Percentiles rank a stretch among this genome's conserved stretches.
Evolutionary conservation across 2,329 filamentous ascomycete species (phyloP).

Genomic region (Fusarium marasasianum): DNA sequence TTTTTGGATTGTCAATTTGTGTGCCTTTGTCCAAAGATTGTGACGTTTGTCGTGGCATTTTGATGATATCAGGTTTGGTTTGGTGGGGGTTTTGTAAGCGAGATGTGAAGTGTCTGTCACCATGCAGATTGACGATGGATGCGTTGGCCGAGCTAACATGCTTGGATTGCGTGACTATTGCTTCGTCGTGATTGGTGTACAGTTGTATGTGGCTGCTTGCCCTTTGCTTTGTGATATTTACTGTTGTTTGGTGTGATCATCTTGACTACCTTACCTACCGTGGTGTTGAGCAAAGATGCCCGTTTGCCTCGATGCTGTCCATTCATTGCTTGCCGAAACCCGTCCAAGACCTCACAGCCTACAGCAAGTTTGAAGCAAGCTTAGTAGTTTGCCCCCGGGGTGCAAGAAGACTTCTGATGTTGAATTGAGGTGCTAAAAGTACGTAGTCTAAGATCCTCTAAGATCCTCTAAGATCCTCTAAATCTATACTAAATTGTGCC

Average conservation of each 20-base stretch:
- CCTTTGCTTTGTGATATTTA: neutral
- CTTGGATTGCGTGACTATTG: neutral
- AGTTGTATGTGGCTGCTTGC: neutral
- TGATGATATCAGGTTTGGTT: neutral
- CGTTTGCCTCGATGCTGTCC: neutral
- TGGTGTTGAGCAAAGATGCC: neutral
- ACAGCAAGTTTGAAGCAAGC: neutral
- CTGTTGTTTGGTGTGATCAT: neutral
- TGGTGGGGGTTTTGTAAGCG: neutral
- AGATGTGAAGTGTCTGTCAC: neutral
- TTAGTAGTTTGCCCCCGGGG: too few species aligned
- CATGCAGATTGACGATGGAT: neutral
- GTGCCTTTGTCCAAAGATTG: neutral
- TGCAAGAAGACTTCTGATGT: too few species aligned
- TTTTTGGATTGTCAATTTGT: neutral
- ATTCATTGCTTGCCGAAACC: neutral
- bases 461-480: too few species aligned
- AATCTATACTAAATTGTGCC: accelerated
- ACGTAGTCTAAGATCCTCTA: too few species aligned
- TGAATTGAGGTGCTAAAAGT: too few species aligned
- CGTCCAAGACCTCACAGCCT: accelerated
- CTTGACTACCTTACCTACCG: too few species aligned
- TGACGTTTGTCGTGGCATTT: neutral
- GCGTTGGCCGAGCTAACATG: neutral
- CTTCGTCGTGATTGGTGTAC: neutral